Base-by-base conservation (phyloP, 2,329 filamentous ascomycete species). In the Colletotrichum chlorophyti region DNA sequence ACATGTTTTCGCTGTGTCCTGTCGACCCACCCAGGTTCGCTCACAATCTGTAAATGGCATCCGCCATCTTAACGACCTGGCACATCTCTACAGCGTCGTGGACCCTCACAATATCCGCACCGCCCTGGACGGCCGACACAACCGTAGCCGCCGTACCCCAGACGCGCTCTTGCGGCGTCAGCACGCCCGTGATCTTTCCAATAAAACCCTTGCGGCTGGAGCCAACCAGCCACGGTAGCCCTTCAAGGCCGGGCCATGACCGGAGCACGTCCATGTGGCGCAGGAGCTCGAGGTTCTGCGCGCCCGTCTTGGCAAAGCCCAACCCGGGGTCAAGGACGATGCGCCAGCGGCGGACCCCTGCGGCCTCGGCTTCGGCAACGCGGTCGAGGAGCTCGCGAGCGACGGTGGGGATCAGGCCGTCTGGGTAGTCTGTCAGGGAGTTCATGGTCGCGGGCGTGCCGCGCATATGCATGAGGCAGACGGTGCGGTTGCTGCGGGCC, bases 291-390 rank as follows among this genome's bases (percentile, higher is more conserved):
- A 97, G 76, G 72, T 97, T 97, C 71, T 97, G 92, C 35, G 83
- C 79, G 51, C 82, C 80, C 1, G 85, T 88, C 78, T 99, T 99
- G 53, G 95, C 93, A 70, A 99, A 99, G 0, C 95, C 95, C 27
- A 99, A 84, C 0, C 95, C 95, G 0, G 95, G 95, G 70, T 99
- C 95, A 2, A 98, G 85, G 29, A 98, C 87, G 63, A 99, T 96
- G 64, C 94, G 90, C 95, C 95, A 99, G 45, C 93, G 88, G 4
- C 91, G 83, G 38, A 99, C 84, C 1, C 95, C 95, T 0, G 92
- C 93, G 12, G 79, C 82, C 72, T 96, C 82, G 19, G 95, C 95
- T 2, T 85, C 91, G 0, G 77, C 77, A 5, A 98, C 83, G 14
- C 93, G 89, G 8, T 76, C 80, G 3, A 82, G 76, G 5, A 97